Evolutionary conservation across 768 basidiomycete species (phyloP).

Genomic region (Sporobolomyces pararoseus): DNA sequence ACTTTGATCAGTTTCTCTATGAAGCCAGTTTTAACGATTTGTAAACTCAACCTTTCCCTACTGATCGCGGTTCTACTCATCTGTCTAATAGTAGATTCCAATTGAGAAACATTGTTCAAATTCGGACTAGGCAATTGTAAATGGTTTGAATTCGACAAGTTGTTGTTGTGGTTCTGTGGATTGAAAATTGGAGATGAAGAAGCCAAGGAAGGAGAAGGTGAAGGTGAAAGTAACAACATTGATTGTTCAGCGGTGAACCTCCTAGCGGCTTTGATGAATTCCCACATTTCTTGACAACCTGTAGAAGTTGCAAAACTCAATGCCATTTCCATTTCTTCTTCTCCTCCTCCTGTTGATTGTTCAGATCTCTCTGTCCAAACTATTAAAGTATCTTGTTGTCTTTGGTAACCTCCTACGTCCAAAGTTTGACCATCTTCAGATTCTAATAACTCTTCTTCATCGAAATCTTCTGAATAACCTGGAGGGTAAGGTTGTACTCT

Average conservation of each 20-base stretch:
- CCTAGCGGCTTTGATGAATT: conserved; percentile 62
- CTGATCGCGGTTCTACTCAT: conserved; percentile 52
- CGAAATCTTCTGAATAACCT: conserved; percentile 22
- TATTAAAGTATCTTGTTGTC: conserved; percentile 78
- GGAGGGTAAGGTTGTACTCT: conserved; percentile 50
- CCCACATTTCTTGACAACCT: conserved; percentile 95
- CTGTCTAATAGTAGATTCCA: conserved; percentile 72
- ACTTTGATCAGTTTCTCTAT: conserved; percentile 80
- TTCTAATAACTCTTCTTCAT: conserved; percentile 27
- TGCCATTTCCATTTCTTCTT: conserved; percentile 82
- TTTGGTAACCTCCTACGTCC: conserved; percentile 37
- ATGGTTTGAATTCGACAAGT: neutral
- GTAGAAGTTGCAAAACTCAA: conserved; percentile 94
- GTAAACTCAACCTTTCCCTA: conserved; percentile 34
- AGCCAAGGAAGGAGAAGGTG: conserved; percentile 26
- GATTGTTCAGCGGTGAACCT: conserved; percentile 34
- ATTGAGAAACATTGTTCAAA: conserved; percentile 70
- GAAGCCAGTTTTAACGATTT: conserved; percentile 61
- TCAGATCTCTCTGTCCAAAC: conserved; percentile 81
- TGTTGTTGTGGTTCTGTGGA: neutral
- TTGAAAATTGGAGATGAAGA: conserved; percentile 21
- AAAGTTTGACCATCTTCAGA: conserved; percentile 28
- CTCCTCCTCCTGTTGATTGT: conserved; percentile 52
- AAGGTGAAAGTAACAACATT: conserved; percentile 21
- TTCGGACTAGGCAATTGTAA: conserved; percentile 65